Percentiles rank a stretch among this genome's conserved stretches.
phyloP scores from a whole-genome alignment of 78 protist species.

The Dictyostelium purpureum region DNA sequence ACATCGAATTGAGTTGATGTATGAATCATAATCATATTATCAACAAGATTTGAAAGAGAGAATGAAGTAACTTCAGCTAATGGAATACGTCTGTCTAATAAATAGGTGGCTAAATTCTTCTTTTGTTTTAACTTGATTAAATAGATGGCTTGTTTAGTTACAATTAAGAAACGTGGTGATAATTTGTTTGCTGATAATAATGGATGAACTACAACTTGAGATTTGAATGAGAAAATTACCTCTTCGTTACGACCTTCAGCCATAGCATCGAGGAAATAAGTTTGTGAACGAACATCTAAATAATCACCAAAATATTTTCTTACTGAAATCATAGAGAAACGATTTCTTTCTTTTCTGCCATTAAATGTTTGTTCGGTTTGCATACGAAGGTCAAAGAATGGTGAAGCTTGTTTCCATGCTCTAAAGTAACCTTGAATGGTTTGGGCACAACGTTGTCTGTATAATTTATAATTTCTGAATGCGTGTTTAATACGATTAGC shows the following conservation, averaged over 20 bases:
- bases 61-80: conserved; percentile 42
- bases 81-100: conserved; percentile 66
- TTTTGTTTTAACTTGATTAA: conserved; percentile 72
- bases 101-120: conserved; percentile 69
- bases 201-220: conserved; percentile 73
- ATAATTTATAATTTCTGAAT: conserved; percentile 62
- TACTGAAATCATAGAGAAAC: conserved; percentile 68
- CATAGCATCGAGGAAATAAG: conserved; percentile 70
- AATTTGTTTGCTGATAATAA: conserved; percentile 48
- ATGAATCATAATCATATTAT: conserved; percentile 77
- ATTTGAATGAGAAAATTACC: conserved; percentile 71
- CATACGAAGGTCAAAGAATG: conserved; percentile 60
- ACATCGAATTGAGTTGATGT: conserved; percentile 53
- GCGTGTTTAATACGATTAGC: conserved; percentile 78
- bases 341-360: conserved; percentile 70
- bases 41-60: conserved; percentile 50
- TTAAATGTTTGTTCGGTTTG: conserved; percentile 34
- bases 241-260: conserved; percentile 78
- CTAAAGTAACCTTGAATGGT: conserved; percentile 78
- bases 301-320: conserved; percentile 77
- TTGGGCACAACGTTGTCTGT: conserved; percentile 52
- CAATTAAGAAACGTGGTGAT: conserved; percentile 65
- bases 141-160: conserved; percentile 74
- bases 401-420: conserved; percentile 75
- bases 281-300: conserved; percentile 72